Conservation (phyloP, 2,329 filamentous ascomycete species). For the Didymella segeticola region DNA sequence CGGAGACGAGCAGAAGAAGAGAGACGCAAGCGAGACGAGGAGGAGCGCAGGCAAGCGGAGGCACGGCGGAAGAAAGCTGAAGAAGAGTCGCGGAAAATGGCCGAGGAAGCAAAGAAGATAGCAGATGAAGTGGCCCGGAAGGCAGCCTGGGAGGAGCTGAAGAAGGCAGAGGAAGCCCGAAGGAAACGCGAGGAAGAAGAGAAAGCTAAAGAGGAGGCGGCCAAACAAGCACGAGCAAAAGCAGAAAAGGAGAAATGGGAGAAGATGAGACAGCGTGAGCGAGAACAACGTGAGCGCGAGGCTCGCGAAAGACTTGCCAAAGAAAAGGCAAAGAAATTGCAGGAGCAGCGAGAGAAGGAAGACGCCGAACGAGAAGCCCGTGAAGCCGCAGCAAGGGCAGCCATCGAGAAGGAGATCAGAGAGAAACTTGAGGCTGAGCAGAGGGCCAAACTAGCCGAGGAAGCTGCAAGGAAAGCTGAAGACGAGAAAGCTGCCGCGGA, state of each 20-base stretch:
- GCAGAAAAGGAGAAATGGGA: constrained; percentile 61
- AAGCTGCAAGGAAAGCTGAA: constrained; percentile 48
- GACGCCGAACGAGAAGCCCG: constrained; percentile 45
- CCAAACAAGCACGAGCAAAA: constrained; percentile 53
- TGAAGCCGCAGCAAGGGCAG: constrained; percentile 46
- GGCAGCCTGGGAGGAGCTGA: constrained; percentile 47
- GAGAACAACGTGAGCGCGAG: constrained; percentile 57
- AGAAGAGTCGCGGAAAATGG: constrained; percentile 47
- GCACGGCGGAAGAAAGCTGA: constrained; percentile 52
- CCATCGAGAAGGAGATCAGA: constrained; percentile 51
- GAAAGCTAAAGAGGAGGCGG: constrained; percentile 57
- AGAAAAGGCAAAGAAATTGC: constrained; percentile 49
- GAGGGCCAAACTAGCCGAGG: constrained; percentile 47
- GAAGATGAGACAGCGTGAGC: constrained; percentile 56
- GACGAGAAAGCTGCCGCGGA: constrained; percentile 44
- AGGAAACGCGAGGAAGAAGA: constrained; percentile 46
- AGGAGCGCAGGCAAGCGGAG: constrained; percentile 31
- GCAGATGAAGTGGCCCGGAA: constrained; percentile 57
- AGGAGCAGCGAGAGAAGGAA: constrained; percentile 51
- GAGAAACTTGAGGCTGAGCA: constrained; percentile 52
- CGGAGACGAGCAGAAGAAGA: constrained; percentile 18
- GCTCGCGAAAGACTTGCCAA: constrained; percentile 55
- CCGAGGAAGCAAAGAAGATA: constrained; percentile 55
- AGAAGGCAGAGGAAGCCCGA: constrained; percentile 43
- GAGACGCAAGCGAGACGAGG: constrained; percentile 44